A percentile compares a stretch with the other conserved stretches of the same genome.
phyloP scores from a whole-genome alignment of 768 basidiomycete species.

The Peribolospora kevripleyi region DNA sequence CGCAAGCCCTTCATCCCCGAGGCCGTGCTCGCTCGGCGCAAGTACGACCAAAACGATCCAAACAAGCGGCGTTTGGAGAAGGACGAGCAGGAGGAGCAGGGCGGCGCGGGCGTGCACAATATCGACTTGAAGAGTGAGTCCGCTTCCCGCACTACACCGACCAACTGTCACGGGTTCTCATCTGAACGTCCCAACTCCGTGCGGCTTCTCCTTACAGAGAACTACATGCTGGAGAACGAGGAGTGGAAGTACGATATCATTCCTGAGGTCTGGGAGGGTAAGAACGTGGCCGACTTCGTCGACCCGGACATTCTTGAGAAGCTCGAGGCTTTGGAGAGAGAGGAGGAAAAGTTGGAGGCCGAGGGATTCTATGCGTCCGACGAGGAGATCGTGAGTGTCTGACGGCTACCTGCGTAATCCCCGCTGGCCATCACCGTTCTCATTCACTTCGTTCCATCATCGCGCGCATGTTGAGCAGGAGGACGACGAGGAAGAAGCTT shows the following conservation, averaged over 20 bases:
- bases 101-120: slow-evolving; percentile 75
- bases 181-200: not conserved
- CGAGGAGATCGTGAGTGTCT: slow-evolving; percentile 44
- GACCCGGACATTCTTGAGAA: slow-evolving; percentile 93
- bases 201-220: slow-evolving; percentile 31
- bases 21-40: slow-evolving; percentile 42
- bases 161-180: not conserved
- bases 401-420: not conserved
- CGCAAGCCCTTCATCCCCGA: slow-evolving; percentile 79
- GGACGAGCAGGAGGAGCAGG: slow-evolving; percentile 64
- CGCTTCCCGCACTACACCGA: not conserved
- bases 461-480: slow-evolving; percentile 11
- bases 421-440: not conserved
- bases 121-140: slow-evolving; percentile 65
- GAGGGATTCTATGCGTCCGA: slow-evolving; percentile 90
- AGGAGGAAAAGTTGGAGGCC: slow-evolving; percentile 77
- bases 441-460: slow-evolving; percentile 1
- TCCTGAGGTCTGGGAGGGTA: slow-evolving; percentile 98
- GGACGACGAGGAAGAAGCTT: slow-evolving; percentile 40
- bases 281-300: slow-evolving; percentile 96
- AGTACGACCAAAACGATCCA: slow-evolving; percentile 70
- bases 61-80: slow-evolving; percentile 44
- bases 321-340: slow-evolving; percentile 85
- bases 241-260: slow-evolving; percentile 90
- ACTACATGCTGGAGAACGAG: slow-evolving; percentile 65